Base-by-base conservation (phyloP, 805 yeast species). In the Lipomyces sp. region DNA sequence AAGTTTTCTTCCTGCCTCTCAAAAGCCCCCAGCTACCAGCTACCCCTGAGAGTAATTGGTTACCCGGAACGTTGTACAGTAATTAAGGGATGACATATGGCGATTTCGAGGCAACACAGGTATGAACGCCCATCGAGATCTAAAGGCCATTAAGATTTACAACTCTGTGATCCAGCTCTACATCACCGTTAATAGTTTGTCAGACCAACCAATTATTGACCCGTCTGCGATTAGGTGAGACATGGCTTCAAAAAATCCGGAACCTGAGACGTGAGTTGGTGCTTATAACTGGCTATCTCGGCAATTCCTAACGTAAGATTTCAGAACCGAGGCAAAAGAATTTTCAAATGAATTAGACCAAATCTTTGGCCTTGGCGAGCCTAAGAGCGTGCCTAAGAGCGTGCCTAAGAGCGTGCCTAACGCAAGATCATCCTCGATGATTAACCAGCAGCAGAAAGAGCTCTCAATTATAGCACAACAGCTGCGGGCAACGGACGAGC, bases 281-380 rank as follows among this genome's bases (percentile, higher is more conserved):
- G 39, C 48, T 3, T 42, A 15, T 15, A 10, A 42, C 18, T 24
- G n/a, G n/a, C 24, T 15, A 13, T 42, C 13, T 13, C 24, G 18
- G 18, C 10, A 24, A 15, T n/a, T 42, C 8, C 48, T 42, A 42
- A 42, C 7, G 48, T 42, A 15, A n/a, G 15, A 51, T 51, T 51
- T 51, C 34, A 62, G 64, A 32, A 53, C 65, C 29, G 65, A 35
- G n/a, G 62, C 58, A 18, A 57, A 32, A 18, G 61, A 54, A 37
- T 64, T 64, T 48, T 60, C 67, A 8, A 33, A 56, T 48, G 65
- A 64, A 29, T 48, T 64, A 10, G 64, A 60, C 30, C 60, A 64
- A 18, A 45, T 64, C 15, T 64, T 64, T 30, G 64, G 67, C 34
- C 64, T 64, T 32, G 34, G 45, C 39, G 51, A 54, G 4, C 24